phyloP scores from a whole-genome alignment of 768 basidiomycete species.

The Pleurotus sapidus region DNA sequence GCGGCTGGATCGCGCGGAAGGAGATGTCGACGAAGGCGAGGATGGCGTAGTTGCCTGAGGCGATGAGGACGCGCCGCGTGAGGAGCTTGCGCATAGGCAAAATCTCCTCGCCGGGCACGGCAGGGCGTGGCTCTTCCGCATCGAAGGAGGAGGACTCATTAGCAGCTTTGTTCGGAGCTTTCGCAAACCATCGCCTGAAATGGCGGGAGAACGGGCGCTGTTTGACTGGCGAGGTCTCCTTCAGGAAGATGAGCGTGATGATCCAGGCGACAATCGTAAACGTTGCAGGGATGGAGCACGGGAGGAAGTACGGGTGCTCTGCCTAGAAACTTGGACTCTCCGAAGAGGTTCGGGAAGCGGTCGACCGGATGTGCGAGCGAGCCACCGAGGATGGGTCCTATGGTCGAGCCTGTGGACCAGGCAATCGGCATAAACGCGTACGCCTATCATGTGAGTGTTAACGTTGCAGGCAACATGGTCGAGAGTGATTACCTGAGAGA shows the following conservation, averaged over 20 bases:
- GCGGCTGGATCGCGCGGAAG: constrained; percentile 35
- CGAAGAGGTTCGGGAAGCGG: constrained; percentile 46
- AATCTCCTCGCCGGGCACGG: constrained; percentile 18
- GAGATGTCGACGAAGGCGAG: constrained; percentile 52
- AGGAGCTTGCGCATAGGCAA: constrained; percentile 32
- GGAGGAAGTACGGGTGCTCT: constrained; percentile 54
- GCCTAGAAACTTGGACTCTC: constrained; percentile 38
- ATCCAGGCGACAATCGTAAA: constrained; percentile 44
- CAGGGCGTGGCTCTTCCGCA: background rate
- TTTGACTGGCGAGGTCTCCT: constrained; percentile 28
- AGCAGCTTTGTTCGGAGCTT: background rate
- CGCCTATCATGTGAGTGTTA: constrained; percentile 12
- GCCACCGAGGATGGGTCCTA: constrained; percentile 51
- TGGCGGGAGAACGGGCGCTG: background rate
- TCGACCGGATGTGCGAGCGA: constrained; percentile 47
- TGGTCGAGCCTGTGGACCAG: background rate
- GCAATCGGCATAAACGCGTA: constrained; percentile 45
- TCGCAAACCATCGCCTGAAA: background rate
- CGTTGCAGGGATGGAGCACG: constrained; percentile 51
- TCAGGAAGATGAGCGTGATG: constrained; percentile 37
- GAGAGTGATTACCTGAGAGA: constrained; percentile 23
- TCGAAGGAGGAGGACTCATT: background rate
- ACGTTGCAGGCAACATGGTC: background rate
- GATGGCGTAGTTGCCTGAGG: constrained; percentile 66
- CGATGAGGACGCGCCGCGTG: constrained; percentile 58